Base-by-base conservation (phyloP, 2,329 filamentous ascomycete species). In the Fusarium sp. region DNA sequence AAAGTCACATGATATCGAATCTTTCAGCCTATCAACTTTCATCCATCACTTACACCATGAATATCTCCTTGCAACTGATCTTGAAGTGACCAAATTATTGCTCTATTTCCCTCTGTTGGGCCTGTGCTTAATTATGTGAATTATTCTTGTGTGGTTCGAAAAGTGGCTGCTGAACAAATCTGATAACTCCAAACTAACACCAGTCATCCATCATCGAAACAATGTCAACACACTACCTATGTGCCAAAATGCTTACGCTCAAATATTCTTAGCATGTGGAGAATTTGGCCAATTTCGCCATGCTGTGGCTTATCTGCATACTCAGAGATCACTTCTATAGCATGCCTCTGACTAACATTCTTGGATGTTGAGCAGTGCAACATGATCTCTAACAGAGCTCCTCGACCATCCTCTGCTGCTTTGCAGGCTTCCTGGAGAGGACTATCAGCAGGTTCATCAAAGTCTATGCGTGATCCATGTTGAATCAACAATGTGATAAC, bases 1-100 rank as follows among this genome's bases (percentile, higher is more conserved):
- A 1, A 1, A 0, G 4, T 70, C 80, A 82, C 77, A 72, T 82
- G 80, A 72, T 38, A 38, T 38, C 6, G 34, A 38, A 38, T 12
- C 18, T 5, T 38, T 11, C 34, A 38, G 34, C 12, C 7, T 8
- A 1, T 10, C 1, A 11, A 8, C 8, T 22, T 18, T 43, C 29
- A 20, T 12, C 8, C 27, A 25, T 44, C 20, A 44, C 30, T 46
- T 25, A 25, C 41, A 29, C 20, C 10, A 9, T 9, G 20, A 12
- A 15, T 11, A 38, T 22, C 7, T 22, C 45, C 12, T 38, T 13
- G 24, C 30, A 24, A 34, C n/a, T 24, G n/a, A 18, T 24, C 27
- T 34, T 24, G 20, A n/a, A 10, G 3, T 32, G 5, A 15, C 10
- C 6, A 8, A 20, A 12, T 12, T 5, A 27, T 12, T 41, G 38